These are phyloP conservation scores for Macrolepiota dolichaula DNA, from an alignment of 768 basidiomycete species.

Conservation along the genomic window DNA sequence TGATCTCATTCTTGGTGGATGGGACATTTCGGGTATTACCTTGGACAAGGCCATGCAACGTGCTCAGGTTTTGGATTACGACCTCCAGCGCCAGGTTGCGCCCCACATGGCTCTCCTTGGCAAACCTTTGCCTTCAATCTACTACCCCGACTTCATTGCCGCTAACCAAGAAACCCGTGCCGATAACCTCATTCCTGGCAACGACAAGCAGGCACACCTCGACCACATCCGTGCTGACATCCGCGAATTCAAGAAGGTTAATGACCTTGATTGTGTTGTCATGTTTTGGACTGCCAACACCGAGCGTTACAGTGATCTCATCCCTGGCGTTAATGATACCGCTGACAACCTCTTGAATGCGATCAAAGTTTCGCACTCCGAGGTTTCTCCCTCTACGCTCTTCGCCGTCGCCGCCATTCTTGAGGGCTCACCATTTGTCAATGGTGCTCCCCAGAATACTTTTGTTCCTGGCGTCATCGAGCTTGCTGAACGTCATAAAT, in stretches of 20 bases:
- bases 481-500: constrained; percentile 83
- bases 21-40: constrained; percentile 88
- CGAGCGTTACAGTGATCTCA: constrained; percentile 94
- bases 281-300: constrained; percentile 99
- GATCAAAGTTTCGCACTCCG: constrained; percentile 84
- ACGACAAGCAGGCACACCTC: constrained; percentile 86
- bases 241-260: constrained; percentile 82
- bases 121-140: constrained; percentile 88
- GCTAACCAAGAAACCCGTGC: constrained; percentile 88
- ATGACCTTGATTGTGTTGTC: constrained; percentile 85
- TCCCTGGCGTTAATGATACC: constrained; percentile 94
- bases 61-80: constrained; percentile 91
- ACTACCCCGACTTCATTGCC: constrained; percentile 97
- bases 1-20: constrained; percentile 98
- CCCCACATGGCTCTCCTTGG: constrained; percentile 81
- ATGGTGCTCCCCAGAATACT: constrained; percentile 98
- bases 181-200: constrained; percentile 86
- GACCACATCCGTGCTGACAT: constrained; percentile 93
- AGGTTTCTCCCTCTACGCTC: constrained; percentile 94
- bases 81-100: constrained; percentile 92
- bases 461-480: constrained; percentile 94
- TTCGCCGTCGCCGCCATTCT: constrained; percentile 96
- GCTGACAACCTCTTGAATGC: constrained; percentile 80
- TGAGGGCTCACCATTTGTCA: constrained; percentile 93
- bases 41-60: constrained; percentile 94